Base-by-base conservation (phyloP, 2,329 filamentous ascomycete species). In the Aspergillus sp. region DNA sequence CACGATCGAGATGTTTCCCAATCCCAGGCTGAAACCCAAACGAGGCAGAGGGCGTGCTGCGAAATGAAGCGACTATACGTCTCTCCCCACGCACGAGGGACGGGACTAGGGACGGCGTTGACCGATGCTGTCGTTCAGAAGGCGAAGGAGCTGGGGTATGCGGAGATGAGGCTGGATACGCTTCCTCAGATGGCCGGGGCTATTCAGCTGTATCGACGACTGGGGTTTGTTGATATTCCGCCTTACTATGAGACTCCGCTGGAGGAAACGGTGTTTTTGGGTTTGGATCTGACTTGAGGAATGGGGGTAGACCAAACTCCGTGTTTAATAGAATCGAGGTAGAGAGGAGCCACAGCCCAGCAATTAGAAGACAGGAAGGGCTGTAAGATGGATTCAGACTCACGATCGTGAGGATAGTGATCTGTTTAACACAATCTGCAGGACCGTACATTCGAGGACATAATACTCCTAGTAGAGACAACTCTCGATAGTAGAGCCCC, bases 31-130 rank as follows among this genome's bases (percentile, higher is more conserved):
- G 14, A 31, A 6, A 32, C 49, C 2, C 70, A 75, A 2, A 75
- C 49, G 46, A 75, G 51, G 45, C 52, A 49, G 10, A 57, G 59
- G 14, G 53, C 51, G 20, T 69, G 61, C 64, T 82, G 80, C 64
- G 85, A 87, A 68, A 82, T 87, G 74, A 87, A 87, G 68, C 77
- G 85, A 1, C 73, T 87, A 0, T 87, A 84, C 63, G 77, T 85
- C 9, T 60, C 72, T 2, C 81, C 81, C 0, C 66, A 73, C 46
- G 78, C 78, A 1, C 78, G 84, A 24, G 81, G 84, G 2, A 64
- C 76, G 12, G 82, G 84, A 0, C 67, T 84, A 1, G 84, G 84
- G 1, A 77, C 75, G 54, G 72, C 73, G 3, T 71, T 87, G 18
- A 77, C 84, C 4, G 70, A 77, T 50, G 71, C 68, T 0, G 76